Evolutionary conservation across 495 filamentous ascomycete species (phyloP).

Genomic region (Astrocystis sublimbata): DNA sequence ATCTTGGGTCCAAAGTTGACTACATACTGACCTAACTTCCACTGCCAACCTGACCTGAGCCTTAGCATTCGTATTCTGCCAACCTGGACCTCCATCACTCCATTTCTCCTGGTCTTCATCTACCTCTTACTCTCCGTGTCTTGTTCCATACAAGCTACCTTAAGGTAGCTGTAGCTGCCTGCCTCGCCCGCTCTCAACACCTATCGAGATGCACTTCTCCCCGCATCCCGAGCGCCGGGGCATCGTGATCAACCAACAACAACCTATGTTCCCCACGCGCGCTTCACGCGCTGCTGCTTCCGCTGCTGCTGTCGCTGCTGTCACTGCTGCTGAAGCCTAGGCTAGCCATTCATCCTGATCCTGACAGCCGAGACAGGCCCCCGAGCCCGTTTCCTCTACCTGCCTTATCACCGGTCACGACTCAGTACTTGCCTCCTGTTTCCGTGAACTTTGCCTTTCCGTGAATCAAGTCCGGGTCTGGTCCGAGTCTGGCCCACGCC

Average conservation of each 20-base stretch:
- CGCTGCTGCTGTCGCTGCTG: too few species aligned
- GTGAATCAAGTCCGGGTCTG: neutral
- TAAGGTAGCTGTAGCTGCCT: too few species aligned
- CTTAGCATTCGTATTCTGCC: too few species aligned
- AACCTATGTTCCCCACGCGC: constrained; percentile 28
- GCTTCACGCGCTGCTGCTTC: constrained; percentile 27
- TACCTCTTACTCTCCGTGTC: neutral
- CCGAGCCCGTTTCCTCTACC: neutral
- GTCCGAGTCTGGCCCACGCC: neutral
- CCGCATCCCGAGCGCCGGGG: constrained; percentile 34
- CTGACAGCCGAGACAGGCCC: too few species aligned
- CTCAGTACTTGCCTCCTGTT: neutral
- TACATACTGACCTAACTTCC: too few species aligned
- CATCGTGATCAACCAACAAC: constrained; percentile 30
- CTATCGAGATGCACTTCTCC: constrained; percentile 32
- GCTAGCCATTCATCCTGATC: neutral
- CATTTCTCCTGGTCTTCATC: too few species aligned
- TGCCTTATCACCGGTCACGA: neutral
- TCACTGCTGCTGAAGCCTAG: constrained; percentile 30
- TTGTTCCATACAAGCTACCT: constrained; percentile 2
- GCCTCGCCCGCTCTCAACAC: constrained; percentile 26
- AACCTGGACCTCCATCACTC: too few species aligned
- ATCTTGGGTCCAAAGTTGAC: too few species aligned
- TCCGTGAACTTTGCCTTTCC: too few species aligned
- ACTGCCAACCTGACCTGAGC: too few species aligned